Evolutionary conservation across 345 rosid species (phyloP), one percentile per base, ranked within the genome.

Genomic region (Cardamine occulta): DNA sequence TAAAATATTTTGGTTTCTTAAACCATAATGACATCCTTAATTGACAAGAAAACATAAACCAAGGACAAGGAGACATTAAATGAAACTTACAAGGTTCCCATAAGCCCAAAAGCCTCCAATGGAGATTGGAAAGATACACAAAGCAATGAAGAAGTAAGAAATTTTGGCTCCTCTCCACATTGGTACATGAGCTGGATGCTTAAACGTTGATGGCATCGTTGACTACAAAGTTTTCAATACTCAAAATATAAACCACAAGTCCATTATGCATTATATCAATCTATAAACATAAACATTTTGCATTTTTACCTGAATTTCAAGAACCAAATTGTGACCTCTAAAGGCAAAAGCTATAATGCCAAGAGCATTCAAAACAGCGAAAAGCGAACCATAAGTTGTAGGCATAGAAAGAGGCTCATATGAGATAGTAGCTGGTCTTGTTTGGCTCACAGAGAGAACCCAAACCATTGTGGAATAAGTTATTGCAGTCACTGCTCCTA

Each of bases 121-220:
- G 55, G 96, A 90, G 71, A 94, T 70, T 4, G 93, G 98, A 77
- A 94, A 91, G 65, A 94, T 60, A 82, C 97, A 94, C 86, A 88
- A 47, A 23, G 96, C 98, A 53, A 94, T 88, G 80, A 94, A 91
- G 78, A 90, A 81, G 74, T 88, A 94, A 12, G 97, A 91, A 64
- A 91, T 93, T 81, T 94, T 94, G 74, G 96, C 98, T 84, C 98
- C 96, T 84, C 82, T 94, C 98, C 98, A 90, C 98, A 91, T 94
- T 14, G 97, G 98, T 35, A 94, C 93, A 76, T 89, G 96, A 79
- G 98, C 97, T 7, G 98, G 98, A 75, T 89, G 97, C 86, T 94
- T 94, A 73, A 91, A 87, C 9, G 97, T 94, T 23, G 98, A 94
- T 68, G 98, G 97, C 98, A 94, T 94, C 19, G 98, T 94, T 62